phyloP scores from a whole-genome alignment of 192 early-diverging fungal genomes.

The Paraglomus occultum region DNA sequence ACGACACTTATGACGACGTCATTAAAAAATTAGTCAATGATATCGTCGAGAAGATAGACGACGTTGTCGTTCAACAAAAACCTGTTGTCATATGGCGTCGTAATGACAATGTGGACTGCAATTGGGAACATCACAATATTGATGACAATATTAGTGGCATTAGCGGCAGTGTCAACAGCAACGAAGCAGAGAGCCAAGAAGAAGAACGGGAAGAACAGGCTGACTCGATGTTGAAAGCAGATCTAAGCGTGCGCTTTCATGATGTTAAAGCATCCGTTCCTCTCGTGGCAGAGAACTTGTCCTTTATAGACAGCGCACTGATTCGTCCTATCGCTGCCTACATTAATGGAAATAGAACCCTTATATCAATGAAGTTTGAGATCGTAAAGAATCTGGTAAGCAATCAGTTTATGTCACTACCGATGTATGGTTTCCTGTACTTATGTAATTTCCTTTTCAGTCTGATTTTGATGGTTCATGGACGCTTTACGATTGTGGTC shows the following conservation, averaged over 20 bases:
- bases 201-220: slow-evolving; percentile 30
- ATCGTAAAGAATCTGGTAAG: slow-evolving; percentile 72
- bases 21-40: slow-evolving; percentile 65
- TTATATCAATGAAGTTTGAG: slow-evolving; percentile 78
- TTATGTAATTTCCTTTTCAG: slow-evolving; percentile 30
- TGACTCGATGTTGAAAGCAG: slow-evolving; percentile 54
- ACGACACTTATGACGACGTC: slow-evolving; percentile 49
- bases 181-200: slow-evolving; percentile 12
- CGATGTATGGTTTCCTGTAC: background rate
- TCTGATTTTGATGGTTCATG: slow-evolving; percentile 91
- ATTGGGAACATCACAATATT: background rate
- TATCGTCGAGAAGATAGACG: slow-evolving; percentile 70
- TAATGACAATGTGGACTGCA: no score
- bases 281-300: slow-evolving; percentile 62
- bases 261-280: slow-evolving; percentile 91
- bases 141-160: slow-evolving; percentile 30
- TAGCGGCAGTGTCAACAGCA: slow-evolving; percentile 23
- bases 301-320: slow-evolving; percentile 79
- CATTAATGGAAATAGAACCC: slow-evolving; percentile 89
- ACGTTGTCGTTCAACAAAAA: slow-evolving; percentile 35
- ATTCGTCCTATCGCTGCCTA: slow-evolving; percentile 92
- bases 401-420: background rate
- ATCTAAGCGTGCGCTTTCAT: slow-evolving; percentile 83
- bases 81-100: background rate
- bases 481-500: slow-evolving; percentile 81